Base-by-base conservation (phyloP, 2,329 filamentous ascomycete genomes). In the Aureobasidium pullulans region DNA sequence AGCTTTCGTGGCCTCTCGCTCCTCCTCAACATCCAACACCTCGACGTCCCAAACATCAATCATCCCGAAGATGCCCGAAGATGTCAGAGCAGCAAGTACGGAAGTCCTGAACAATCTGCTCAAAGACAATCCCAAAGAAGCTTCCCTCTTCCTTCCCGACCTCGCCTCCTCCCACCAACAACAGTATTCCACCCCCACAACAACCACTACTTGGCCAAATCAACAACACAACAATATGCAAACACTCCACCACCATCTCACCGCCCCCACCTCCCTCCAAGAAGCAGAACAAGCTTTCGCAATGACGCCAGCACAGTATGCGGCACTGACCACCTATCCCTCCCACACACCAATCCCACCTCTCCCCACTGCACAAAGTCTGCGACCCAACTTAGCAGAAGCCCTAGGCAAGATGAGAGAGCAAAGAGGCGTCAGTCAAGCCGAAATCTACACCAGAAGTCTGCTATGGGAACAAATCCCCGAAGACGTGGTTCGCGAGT, bases 391-490 rank as follows among this genome's bases (percentile, higher is more conserved):
- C 72, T 82, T 94, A 48, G 88, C 87, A 46, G 87, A 96, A 66
- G 87, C 90, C 7, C 82, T 96, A 48, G 85, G 88, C 53, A 85
- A 84, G 47, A 90, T 96, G 84, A 86, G 90, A 64, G 78, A 78
- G 66, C 83, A 81, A 67, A 79, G 80, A 29, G 68, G 53, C 50
- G 23, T 59, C 53, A 19, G 65, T 61, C 88, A 87, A 49, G 89
- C 92, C 60, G 91, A 96, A 68, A 89, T 96, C 43, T 96, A 96
- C 76, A 95, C 92, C 36, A 84, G 93, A 60, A 96, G 90, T 63
- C 81, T 97, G 62, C 84, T 97, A 60, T 96, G 90, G 90, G 91
- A 96, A 69, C 89, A 92, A 74, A 92, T 97, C 67, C 92, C 94
- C 13, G 83, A 85, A 66, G 91, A 97, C 64, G 91, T 97, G 50